Evolutionary conservation across 1,284 basidiomycete species (phyloP).

Genomic region (Afroboletus lepidellus): DNA sequence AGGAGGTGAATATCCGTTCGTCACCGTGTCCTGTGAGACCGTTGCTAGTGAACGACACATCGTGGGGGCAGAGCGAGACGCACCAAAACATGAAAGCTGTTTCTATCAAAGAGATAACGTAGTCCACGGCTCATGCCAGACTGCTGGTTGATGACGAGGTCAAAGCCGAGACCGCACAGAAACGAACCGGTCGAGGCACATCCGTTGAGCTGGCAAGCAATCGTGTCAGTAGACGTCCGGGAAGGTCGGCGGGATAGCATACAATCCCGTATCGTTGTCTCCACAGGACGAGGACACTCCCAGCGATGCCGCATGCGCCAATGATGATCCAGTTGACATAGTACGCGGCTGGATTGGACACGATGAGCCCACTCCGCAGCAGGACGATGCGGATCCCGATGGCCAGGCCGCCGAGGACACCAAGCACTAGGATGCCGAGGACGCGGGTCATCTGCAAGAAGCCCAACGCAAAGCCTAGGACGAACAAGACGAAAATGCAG

Average conservation of each 20-base stretch:
- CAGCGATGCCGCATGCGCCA: constrained; percentile 40
- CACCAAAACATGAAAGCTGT: constrained; percentile 54
- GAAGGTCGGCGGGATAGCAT: constrained; percentile 27
- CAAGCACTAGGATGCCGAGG: constrained; percentile 46
- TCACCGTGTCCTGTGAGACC: constrained; percentile 43
- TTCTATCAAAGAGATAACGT: constrained; percentile 61
- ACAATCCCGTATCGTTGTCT: constrained; percentile 54
- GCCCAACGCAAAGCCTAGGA: constrained; percentile 51
- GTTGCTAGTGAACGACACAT: constrained; percentile 1
- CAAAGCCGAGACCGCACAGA: constrained; percentile 51
- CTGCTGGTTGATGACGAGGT: constrained; percentile 56
- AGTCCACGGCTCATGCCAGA: constrained; percentile 61
- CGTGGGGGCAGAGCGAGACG: constrained; percentile 22
- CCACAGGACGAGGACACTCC: constrained; percentile 42
- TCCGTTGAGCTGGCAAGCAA: constrained; percentile 40
- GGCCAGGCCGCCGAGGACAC: constrained; percentile 52
- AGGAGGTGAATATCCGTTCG: constrained; percentile 46
- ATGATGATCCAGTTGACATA: constrained; percentile 56
- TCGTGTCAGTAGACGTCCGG: constrained; percentile 3
- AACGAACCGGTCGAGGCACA: constrained; percentile 62
- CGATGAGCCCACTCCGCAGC: constrained; percentile 47
- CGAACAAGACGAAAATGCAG: constrained; percentile 49
- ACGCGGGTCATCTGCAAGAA: constrained; percentile 48
- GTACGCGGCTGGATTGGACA: constrained; percentile 38
- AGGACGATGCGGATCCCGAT: constrained; percentile 56